Conservation (phyloP, 805 yeast genomes). For the Candida peoriensis region DNA sequence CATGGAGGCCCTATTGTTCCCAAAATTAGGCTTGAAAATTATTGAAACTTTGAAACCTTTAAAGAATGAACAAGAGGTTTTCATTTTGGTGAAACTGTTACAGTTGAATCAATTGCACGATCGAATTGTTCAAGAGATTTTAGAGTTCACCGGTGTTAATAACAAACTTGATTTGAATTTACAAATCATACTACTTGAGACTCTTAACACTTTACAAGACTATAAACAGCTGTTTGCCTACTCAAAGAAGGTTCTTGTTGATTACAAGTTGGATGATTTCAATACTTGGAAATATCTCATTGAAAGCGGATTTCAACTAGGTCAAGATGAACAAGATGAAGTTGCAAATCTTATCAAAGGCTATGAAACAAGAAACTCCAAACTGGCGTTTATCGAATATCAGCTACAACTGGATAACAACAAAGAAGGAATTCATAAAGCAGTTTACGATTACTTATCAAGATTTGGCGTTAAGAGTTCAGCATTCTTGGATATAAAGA, state of each 20-base stretch:
- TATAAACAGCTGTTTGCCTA: slow-evolving; percentile 41
- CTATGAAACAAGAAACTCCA: slow-evolving; percentile 48
- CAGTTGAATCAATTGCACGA: slow-evolving; percentile 29
- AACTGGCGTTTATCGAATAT: slow-evolving; percentile 47
- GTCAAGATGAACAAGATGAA: slow-evolving; percentile 15
- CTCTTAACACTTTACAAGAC: slow-evolving; percentile 35
- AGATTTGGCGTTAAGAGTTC: slow-evolving; percentile 53
- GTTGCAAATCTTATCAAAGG: slow-evolving; percentile 30
- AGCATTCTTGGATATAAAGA: slow-evolving; percentile 55
- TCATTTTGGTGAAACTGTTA: slow-evolving; percentile 49
- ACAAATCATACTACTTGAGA: slow-evolving; percentile 46
- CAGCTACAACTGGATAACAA: slow-evolving; percentile 18
- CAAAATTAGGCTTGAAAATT: slow-evolving; percentile 55
- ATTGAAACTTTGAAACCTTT: slow-evolving; percentile 49
- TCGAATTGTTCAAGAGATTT: slow-evolving; percentile 31
- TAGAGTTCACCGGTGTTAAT: slow-evolving; percentile 28
- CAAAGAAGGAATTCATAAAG: slow-evolving; percentile 17
- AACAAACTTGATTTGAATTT: slow-evolving; percentile 53
- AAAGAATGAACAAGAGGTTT: slow-evolving; percentile 59
- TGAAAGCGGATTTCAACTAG: slow-evolving; percentile 37
- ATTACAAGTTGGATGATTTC: slow-evolving; percentile 63
- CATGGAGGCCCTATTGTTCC: slow-evolving; percentile 47
- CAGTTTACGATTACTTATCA: slow-evolving; percentile 33
- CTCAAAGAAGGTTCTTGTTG: slow-evolving; percentile 38
- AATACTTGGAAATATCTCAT: slow-evolving; percentile 62